Conservation (phyloP, 2,329 filamentous ascomycete species). For the Sporothrix globosa region DNA sequence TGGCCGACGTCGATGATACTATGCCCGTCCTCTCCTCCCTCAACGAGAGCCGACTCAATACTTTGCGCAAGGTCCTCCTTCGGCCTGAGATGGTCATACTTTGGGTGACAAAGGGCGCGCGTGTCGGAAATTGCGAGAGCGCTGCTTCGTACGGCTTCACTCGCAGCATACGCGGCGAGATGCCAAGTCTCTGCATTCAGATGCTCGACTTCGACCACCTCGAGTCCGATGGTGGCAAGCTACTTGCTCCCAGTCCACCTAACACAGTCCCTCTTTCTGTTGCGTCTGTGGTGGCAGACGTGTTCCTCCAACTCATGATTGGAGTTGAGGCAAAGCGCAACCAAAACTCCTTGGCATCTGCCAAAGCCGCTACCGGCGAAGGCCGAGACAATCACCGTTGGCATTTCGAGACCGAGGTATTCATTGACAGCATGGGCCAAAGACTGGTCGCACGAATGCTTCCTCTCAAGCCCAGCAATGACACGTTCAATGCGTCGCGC, state of each 20-base stretch:
- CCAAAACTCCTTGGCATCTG: background rate
- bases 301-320: constrained; percentile 38
- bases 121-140: constrained; percentile 37
- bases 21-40: constrained; percentile 43
- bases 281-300: constrained; percentile 33
- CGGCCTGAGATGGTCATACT: constrained; percentile 41
- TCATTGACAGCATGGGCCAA: constrained; percentile 42
- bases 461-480: constrained; percentile 46
- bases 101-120: constrained; percentile 42
- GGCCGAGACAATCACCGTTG: constrained; percentile 39
- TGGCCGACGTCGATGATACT: constrained; percentile 45
- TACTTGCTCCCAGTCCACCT: background rate
- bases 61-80: constrained; percentile 38
- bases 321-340: background rate
- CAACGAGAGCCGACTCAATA: constrained; percentile 42
- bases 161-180: constrained; percentile 43
- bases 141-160: constrained; percentile 44
- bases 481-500: constrained; percentile 46
- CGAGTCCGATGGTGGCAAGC: constrained; percentile 15
- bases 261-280: background rate
- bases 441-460: constrained; percentile 47
- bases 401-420: constrained; percentile 46
- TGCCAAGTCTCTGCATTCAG: constrained; percentile 41
- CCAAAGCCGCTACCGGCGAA: background rate
- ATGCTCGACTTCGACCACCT: constrained; percentile 42